Evolutionary conservation across 345 rosid genomes (phyloP).

Genomic region (Cardamine chenopodiifolia): DNA sequence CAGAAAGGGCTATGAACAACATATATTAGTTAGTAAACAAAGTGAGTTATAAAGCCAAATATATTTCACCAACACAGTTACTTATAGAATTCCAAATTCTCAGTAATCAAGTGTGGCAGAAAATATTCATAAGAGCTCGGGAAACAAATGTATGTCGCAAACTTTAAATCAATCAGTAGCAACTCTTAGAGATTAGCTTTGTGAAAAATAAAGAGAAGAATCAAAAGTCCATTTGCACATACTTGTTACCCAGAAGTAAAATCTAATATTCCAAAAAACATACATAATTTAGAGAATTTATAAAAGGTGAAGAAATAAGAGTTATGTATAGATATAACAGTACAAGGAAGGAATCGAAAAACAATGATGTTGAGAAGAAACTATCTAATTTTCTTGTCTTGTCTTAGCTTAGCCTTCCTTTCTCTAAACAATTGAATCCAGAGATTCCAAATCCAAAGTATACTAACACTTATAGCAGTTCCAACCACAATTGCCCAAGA

Average conservation of each 20-base stretch:
- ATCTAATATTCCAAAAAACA: slow-evolving; percentile 22
- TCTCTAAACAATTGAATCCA: slow-evolving; percentile 71
- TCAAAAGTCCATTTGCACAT: slow-evolving; percentile 13
- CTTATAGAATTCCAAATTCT: not conserved
- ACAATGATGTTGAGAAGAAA: slow-evolving; percentile 17
- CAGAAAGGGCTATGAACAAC: too few species aligned
- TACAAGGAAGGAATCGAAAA: slow-evolving; percentile 24
- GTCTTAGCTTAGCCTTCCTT: slow-evolving; percentile 41
- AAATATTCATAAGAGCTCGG: too few species aligned
- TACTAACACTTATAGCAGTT: slow-evolving; percentile 70
- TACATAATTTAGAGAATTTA: not conserved
- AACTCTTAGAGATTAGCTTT: not conserved
- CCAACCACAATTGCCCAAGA: slow-evolving; percentile 80
- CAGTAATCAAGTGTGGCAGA: not conserved
- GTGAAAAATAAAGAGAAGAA: not conserved
- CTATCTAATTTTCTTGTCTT: slow-evolving; percentile 58
- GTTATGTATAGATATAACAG: slow-evolving; percentile 16
- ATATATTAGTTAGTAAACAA: not conserved
- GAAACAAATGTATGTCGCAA: slow-evolving; percentile 2
- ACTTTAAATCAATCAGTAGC: not conserved
- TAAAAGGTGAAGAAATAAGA: slow-evolving; percentile 21
- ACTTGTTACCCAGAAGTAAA: slow-evolving; percentile 7
- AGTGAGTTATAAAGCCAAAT: not conserved
- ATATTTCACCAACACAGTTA: not conserved
- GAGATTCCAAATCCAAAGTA: slow-evolving; percentile 77